Evolutionary conservation across 225 moss, liverwort and hornwort genomes (phyloP), one percentile per base, ranked within the genome.

Genomic region (Physcomitrellopsis africana): DNA sequence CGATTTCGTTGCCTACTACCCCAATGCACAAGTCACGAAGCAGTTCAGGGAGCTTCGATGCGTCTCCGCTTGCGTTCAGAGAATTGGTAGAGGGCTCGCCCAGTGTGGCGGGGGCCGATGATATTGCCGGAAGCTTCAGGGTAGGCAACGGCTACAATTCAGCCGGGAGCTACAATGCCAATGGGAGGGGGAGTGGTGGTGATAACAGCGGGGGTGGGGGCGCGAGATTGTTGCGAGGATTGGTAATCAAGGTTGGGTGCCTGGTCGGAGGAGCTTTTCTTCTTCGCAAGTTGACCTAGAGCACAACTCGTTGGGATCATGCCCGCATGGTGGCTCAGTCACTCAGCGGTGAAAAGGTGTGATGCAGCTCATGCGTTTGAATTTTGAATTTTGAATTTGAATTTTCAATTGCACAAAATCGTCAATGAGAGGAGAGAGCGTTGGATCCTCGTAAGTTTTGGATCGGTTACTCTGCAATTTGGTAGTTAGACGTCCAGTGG

Each of bases 271-370:
- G 93, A 55, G 93, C 88, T 26, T 93, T 86, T 65, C 80, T 93
- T 76, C 79, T 93, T 12, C 89, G 87, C 63, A 89, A 84, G 73
- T 70, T 93, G 59, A 93, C 91, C 51, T 91, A 90, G 80, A 89
- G 79, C 42, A 86, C 82, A 12, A 93, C 93, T 44, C 83, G 91
- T 45, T 73, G 89, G 80, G 93, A 93, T 79, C 93, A 93, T 75
- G 73, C 91, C 17, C 91, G 91, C 81, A 81, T 81, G 62, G 93
- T 93, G 56, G 91, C 93, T 13, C 86, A 88, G 75, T 86, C 93
- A 13, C 91, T 93, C 24, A 85, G 80, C 46, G 93, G 91, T 72
- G 93, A 93, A 67, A 93, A 93, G 92, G 92, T 92, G 59, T 46
- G 76, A 54, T 11, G 22, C 56, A 57, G 22, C 24, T 70, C 24